phyloP scores from a whole-genome alignment of 768 basidiomycete species.

The Guyanaporus albipodus region DNA sequence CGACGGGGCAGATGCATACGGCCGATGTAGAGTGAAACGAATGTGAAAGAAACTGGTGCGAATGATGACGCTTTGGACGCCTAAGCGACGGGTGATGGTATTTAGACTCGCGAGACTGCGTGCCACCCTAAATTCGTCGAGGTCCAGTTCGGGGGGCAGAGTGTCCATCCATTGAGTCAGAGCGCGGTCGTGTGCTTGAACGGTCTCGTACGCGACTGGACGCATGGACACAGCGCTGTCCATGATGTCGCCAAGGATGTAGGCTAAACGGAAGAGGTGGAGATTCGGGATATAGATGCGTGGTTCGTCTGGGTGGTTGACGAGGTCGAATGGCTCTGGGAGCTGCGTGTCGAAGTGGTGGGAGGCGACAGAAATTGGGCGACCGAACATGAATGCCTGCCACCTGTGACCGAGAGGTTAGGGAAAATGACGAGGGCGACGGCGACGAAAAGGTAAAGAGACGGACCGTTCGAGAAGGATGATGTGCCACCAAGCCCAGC shows the following conservation, averaged over 20 bases:
- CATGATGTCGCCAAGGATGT: slow-evolving; percentile 80
- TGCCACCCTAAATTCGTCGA: slow-evolving; percentile 73
- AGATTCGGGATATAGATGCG: slow-evolving; percentile 72
- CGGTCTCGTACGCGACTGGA: slow-evolving; percentile 71
- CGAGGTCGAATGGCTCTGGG: slow-evolving; percentile 57
- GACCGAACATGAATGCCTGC: slow-evolving; percentile 86
- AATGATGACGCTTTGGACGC: slow-evolving; percentile 79
- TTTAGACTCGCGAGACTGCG: slow-evolving; percentile 65
- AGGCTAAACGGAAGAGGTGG: slow-evolving; percentile 71
- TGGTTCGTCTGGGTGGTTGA: slow-evolving; percentile 45
- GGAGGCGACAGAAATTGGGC: slow-evolving; percentile 69
- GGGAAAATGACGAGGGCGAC: background rate
- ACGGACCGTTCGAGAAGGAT: slow-evolving; percentile 73
- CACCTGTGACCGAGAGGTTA: slow-evolving; percentile 47
- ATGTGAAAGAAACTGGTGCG: slow-evolving; percentile 77
- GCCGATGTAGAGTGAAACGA: slow-evolving; percentile 79
- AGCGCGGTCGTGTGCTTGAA: slow-evolving; percentile 67
- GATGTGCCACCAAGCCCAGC: slow-evolving; percentile 93
- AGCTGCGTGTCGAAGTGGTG: slow-evolving; percentile 83
- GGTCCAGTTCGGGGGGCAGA: slow-evolving; percentile 68
- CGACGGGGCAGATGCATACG: slow-evolving; percentile 48
- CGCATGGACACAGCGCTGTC: slow-evolving; percentile 78
- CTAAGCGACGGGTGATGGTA: slow-evolving; percentile 57
- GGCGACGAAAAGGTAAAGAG: slow-evolving; percentile 7
- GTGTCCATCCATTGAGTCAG: slow-evolving; percentile 73